Evolutionary conservation across 371 early-diverging fungal species (phyloP), one percentile per base, ranked within the genome.

Genomic region (Batrachochytrium dendrobatidis): DNA sequence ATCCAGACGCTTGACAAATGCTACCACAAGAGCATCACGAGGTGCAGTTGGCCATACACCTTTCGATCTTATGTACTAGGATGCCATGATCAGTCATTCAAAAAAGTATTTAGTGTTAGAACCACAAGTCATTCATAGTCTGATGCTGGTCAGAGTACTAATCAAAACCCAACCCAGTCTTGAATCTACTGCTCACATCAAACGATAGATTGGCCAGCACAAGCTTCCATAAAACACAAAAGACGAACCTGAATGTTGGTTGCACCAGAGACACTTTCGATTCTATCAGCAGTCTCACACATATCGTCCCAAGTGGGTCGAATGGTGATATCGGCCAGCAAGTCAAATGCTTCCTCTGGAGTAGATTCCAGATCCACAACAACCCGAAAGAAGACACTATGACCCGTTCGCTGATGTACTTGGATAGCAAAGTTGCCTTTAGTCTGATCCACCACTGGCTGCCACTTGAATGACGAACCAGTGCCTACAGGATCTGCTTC

Each of bases 21-120:
- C 58, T 26, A 70, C 59, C 0, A 75, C 69, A 22, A 75, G 60
- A 18, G 70, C 75, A 46, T 61, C 64, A 30, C 75, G 64, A 18
- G 72, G 60, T 17, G 73, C 67, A 18, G 73, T 69, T 18, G 76
- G 76, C 64, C 66, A 75, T 29, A 71, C 45, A 25, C 68, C 73
- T 48, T 71, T 72, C 24, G 76, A 65, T 30, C 65, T 58, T 60
- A 72, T 68, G 49, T 58, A 72, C 65, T 71, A 60, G 18, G 17
- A 39, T 39, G 20, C 39, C 15, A 39, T 39, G 39, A 39, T 50
- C 50, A 50, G 12, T 15, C 15, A 17, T 39, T 15, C 39, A 39
- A 15, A 39, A 20, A 15, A 39, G 39, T 39, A 17, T 39, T n/a
- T n/a, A n/a, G n/a, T n/a, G n/a, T n/a, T n/a, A n/a, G n/a, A n/a